Evolutionary conservation across 2,329 filamentous ascomycete species (phyloP).

Genomic region (Nothophaeocryptopus gaeumannii): DNA sequence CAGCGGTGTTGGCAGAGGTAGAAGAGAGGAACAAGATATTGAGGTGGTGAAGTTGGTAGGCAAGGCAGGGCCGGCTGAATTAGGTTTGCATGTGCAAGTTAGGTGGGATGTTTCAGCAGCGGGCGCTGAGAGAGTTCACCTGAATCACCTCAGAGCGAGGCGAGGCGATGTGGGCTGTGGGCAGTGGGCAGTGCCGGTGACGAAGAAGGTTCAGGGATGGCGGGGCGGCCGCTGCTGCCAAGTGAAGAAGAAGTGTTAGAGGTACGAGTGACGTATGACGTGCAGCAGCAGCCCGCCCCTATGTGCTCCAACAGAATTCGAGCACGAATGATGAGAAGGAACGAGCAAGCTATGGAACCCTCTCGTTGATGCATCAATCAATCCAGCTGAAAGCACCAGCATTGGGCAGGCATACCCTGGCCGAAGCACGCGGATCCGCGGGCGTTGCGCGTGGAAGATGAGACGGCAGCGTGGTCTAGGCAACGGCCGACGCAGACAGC

Average conservation of each 20-base stretch:
- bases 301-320: no score
- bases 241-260: not conserved
- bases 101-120: not conserved
- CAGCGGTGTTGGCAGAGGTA: conserved; percentile 2
- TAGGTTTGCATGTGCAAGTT: conserved; percentile 3
- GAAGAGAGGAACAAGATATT: not conserved
- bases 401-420: no score
- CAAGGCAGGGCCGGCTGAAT: conserved; percentile 7
- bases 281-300: no score
- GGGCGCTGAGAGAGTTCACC: not conserved
- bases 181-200: not conserved
- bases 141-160: not conserved
- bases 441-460: no score
- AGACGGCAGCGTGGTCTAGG: no score
- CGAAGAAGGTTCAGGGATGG: conserved; percentile 1
- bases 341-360: no score
- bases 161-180: not conserved
- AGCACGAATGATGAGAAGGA: no score
- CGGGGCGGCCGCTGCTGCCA: not conserved
- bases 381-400: no score
- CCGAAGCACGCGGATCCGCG: no score
- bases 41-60: conserved; percentile 1
- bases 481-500: no score
- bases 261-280: no score
- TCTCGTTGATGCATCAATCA: no score